Conservation (phyloP, 2,329 filamentous ascomycete species). For the Pestalotiopsis sp. region DNA sequence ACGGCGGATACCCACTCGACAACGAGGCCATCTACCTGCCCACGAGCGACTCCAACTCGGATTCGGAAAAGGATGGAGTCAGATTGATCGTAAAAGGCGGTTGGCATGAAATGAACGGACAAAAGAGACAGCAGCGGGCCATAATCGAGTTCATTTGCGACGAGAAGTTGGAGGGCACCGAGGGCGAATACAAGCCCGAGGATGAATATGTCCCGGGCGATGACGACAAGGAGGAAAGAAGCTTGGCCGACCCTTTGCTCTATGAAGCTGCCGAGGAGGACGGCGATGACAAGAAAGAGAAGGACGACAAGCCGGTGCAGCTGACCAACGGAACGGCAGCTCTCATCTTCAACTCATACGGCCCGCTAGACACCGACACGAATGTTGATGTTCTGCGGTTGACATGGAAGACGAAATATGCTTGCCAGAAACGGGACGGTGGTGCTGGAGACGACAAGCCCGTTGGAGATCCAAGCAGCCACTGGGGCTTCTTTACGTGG, state of each 20-base stretch:
- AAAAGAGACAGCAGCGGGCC: constrained; percentile 67
- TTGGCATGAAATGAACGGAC: constrained; percentile 53
- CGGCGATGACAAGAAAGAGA: constrained; percentile 32
- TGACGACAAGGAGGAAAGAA: constrained; percentile 20
- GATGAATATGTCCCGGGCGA: constrained; percentile 51
- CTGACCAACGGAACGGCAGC: constrained; percentile 55
- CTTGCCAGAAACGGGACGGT: constrained; percentile 63
- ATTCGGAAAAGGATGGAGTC: constrained; percentile 72
- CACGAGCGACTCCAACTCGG: constrained; percentile 63
- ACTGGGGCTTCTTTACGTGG: constrained; percentile 99
- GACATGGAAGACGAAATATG: constrained; percentile 86
- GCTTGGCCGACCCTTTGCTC: constrained; percentile 33
- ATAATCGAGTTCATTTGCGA: constrained; percentile 89
- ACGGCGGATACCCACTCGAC: constrained; percentile 64
- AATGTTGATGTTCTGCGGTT: constrained; percentile 68
- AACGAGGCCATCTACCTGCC: constrained; percentile 69
- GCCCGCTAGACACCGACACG: constrained; percentile 55
- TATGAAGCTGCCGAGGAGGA: constrained; percentile 33
- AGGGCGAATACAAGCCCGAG: constrained; percentile 65
- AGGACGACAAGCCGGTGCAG: constrained; percentile 53
- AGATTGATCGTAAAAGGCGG: constrained; percentile 69
- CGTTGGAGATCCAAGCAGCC: constrained; percentile 47
- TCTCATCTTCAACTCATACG: constrained; percentile 78
- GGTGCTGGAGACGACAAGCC: constrained; percentile 16
- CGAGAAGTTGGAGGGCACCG: constrained; percentile 69